phyloP scores from a whole-genome alignment of 768 basidiomycete genomes.

The Daedalea quercina region DNA sequence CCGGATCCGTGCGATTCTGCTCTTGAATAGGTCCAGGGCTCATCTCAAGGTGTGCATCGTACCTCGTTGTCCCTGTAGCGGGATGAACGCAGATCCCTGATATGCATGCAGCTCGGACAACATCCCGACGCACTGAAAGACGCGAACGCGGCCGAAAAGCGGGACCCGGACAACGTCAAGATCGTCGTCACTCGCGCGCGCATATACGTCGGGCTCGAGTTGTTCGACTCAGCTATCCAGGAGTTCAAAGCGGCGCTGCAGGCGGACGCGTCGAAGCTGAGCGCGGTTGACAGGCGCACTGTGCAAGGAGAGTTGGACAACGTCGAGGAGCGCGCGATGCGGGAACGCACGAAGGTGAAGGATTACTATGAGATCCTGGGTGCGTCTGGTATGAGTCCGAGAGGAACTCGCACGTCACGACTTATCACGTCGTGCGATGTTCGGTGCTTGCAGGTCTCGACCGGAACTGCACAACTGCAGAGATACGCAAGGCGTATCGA shows the following conservation, averaged over 20 bases:
- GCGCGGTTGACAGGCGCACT: slow-evolving; percentile 53
- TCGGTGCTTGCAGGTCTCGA: slow-evolving; percentile 27
- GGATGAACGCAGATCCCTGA: too few species aligned
- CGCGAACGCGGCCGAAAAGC: slow-evolving; percentile 45
- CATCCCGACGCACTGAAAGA: slow-evolving; percentile 63
- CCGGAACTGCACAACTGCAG: slow-evolving; percentile 50
- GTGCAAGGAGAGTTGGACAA: slow-evolving; percentile 61
- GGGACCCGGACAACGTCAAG: slow-evolving; percentile 65
- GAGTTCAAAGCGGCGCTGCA: slow-evolving; percentile 74
- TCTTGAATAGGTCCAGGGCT: slow-evolving; percentile 76
- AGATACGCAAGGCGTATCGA: slow-evolving; percentile 60
- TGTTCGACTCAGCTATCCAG: slow-evolving; percentile 56
- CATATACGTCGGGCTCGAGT: slow-evolving; percentile 62
- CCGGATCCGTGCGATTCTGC: slow-evolving; percentile 64
- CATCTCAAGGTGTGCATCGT: not conserved
- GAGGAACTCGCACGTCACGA: too few species aligned
- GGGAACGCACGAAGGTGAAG: slow-evolving; percentile 80
- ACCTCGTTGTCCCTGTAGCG: too few species aligned
- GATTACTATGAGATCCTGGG: slow-evolving; percentile 76
- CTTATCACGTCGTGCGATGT: too few species aligned
- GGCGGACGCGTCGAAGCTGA: slow-evolving; percentile 51
- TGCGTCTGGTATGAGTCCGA: slow-evolving; percentile 1
- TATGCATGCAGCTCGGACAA: slow-evolving; percentile 43
- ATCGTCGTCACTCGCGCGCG: slow-evolving; percentile 78
- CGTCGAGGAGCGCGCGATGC: slow-evolving; percentile 49